These are phyloP conservation scores for Cryphonectria carpinicola DNA, from an alignment of 2,329 filamentous ascomycete species.

Conservation along the genomic window DNA sequence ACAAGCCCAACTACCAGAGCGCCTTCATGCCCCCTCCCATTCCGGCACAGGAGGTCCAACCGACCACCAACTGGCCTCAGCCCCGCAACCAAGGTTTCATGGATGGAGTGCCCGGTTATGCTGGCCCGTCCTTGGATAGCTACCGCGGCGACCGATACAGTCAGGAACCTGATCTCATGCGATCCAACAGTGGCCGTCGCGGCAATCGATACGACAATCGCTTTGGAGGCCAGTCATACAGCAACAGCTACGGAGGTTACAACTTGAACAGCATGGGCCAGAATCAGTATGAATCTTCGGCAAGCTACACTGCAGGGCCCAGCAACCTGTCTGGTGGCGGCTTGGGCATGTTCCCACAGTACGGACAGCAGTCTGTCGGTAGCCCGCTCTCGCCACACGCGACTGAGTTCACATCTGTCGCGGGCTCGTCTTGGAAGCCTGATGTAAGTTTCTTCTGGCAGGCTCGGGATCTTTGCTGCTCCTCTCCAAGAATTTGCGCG, in stretches of 20 bases:
- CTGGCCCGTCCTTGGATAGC: slow-evolving; percentile 41
- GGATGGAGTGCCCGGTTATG: slow-evolving; percentile 44
- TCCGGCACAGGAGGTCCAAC: slow-evolving; percentile 41
- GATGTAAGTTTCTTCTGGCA: slow-evolving; percentile 47
- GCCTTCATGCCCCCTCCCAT: slow-evolving; percentile 34
- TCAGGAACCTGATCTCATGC: slow-evolving; percentile 53
- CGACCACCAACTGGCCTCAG: slow-evolving; percentile 52
- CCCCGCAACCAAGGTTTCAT: slow-evolving; percentile 45
- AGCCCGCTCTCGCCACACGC: slow-evolving; percentile 74
- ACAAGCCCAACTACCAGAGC: slow-evolving; percentile 42
- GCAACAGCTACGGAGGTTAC: slow-evolving; percentile 43
- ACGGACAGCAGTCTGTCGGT: slow-evolving; percentile 61
- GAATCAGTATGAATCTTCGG: slow-evolving; percentile 35
- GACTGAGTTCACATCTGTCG: slow-evolving; percentile 69
- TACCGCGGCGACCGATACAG: slow-evolving; percentile 52
- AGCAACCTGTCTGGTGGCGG: slow-evolving; percentile 41
- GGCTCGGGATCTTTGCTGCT: slow-evolving; percentile 3
- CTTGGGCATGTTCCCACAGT: slow-evolving; percentile 51
- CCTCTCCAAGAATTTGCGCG: slow-evolving; percentile 26
- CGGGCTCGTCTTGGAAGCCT: slow-evolving; percentile 55
- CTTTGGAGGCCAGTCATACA: slow-evolving; percentile 37
- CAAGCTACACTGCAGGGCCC: slow-evolving; percentile 33
- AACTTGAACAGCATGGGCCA: slow-evolving; percentile 36
- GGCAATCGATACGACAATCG: slow-evolving; percentile 51
- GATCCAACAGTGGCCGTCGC: slow-evolving; percentile 49